Evolutionary conservation across 441 rosid species (phyloP).

Genomic region (Corymbia calophylla): DNA sequence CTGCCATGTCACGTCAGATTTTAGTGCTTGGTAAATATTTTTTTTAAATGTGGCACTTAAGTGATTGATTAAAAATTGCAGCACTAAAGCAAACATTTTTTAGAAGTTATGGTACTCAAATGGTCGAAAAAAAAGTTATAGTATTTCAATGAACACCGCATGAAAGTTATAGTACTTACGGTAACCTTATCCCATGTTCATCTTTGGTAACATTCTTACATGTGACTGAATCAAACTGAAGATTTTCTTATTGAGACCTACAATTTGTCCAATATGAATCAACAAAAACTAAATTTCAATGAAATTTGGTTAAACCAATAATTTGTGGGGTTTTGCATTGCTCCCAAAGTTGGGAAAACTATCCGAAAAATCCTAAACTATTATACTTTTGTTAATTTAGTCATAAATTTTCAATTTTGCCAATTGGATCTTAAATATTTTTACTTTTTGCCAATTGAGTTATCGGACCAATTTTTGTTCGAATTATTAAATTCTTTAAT

Average conservation of each 20-base stretch:
- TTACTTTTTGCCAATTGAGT: no score
- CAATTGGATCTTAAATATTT: no score
- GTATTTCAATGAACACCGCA: background rate
- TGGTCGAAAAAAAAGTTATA: no score
- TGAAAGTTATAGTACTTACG: background rate
- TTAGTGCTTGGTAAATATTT: no score
- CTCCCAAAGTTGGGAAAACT: background rate
- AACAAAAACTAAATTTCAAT: no score
- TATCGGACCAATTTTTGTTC: no score
- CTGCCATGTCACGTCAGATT: fast-evolving
- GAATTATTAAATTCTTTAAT: no score
- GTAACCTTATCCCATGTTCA: background rate
- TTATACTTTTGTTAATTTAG: no score
- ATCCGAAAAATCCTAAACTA: no score
- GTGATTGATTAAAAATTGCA: no score
- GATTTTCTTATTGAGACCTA: background rate
- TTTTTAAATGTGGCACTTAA: background rate
- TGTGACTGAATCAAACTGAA: background rate
- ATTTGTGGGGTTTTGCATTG: background rate
- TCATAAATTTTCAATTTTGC: no score
- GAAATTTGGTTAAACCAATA: background rate
- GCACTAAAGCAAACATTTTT: no score
- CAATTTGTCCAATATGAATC: background rate
- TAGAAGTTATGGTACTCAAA: background rate
- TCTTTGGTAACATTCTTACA: background rate